Evolutionary conservation across 495 filamentous ascomycete genomes (phyloP).

Genomic region (Saxophila tyrrhenica): DNA sequence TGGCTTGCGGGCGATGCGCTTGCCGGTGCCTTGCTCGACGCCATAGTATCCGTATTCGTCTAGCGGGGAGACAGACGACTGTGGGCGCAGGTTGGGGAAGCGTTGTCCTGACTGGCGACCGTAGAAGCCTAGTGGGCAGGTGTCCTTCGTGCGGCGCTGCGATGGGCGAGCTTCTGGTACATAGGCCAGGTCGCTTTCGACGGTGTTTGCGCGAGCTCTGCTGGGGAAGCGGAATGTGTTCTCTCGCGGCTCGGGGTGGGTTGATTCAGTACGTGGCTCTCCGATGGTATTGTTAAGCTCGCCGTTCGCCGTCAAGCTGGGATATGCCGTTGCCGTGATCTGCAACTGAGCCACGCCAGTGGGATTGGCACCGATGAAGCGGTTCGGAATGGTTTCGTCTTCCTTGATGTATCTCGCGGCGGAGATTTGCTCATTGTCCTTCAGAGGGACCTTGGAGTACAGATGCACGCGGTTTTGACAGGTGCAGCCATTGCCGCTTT

Average conservation of each 20-base stretch:
- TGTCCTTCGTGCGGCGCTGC: constrained; percentile 12
- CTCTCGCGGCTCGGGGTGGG: no score
- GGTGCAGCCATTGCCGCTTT: background rate
- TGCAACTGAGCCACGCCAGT: constrained; percentile 2
- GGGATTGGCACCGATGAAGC: background rate
- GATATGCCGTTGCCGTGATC: background rate
- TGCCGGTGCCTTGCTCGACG: background rate
- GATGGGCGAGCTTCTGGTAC: constrained; percentile 7
- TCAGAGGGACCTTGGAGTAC: background rate
- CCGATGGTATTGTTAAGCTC: background rate
- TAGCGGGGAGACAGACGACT: background rate
- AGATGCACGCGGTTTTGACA: background rate
- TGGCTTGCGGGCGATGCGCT: background rate
- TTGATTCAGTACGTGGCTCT: no score
- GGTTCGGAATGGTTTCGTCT: background rate
- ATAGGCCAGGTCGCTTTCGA: constrained; percentile 8
- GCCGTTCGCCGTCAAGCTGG: background rate
- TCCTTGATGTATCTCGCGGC: background rate
- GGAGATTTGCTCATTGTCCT: background rate
- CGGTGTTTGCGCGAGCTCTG: background rate
- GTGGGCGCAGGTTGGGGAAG: constrained; percentile 7
- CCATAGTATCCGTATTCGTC: background rate
- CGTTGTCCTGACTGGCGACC: constrained; percentile 9
- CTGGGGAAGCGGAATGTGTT: background rate
- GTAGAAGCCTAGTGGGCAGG: constrained; percentile 17